Base-by-base conservation (phyloP, 2,329 filamentous ascomycete species). In the Zymoseptoria brevis region DNA sequence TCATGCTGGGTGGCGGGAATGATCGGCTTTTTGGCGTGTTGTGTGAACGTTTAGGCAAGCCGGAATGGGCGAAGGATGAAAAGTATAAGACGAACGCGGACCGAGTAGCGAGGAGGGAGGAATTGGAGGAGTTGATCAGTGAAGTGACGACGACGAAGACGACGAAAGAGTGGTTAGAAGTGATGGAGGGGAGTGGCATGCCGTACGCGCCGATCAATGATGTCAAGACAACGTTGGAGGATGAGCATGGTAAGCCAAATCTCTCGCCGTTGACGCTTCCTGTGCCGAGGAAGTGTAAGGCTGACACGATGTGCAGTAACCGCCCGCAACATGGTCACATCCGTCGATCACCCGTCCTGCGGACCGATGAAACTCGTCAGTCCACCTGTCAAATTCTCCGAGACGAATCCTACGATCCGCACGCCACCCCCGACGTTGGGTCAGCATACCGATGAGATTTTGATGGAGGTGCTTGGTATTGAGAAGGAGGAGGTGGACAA, bases 201-300 rank as follows among this genome's bases (percentile, higher is more conserved):
- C 94, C 94, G 0, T 99, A 94, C 68, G 89, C 93, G 0, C 90
- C 93, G 1, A 88, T 99, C 67, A 99, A 97, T 71, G 93, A 99
- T 70, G 85, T 99, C 7, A 88, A 94, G 73, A 83, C 81, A 19
- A 90, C 94, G 0, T 77, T 99, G 56, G 86, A 88, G 61, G 91
- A 96, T 71, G 83, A 87, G 62, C 94, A 99, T 75, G 90, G 90
- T 76, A 79, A 76, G 76, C 72, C 4, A 16, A 41, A 41, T 2
- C 29, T 51, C 19, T 11, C 50, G 8, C 30, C 16, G n/a, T n/a
- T n/a, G 8, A 2, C 19, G 7, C n/a, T 19, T 22, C 16, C 13
- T n/a, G 9, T 16, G 56, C n/a, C 9, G 21, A 50, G 19, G 22
- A 30, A 41, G 30, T 13, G 16, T 19, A 21, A 22, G 19, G 9